Conservation (phyloP, 2,329 filamentous ascomycete genomes). For the Xenoacremonium recifei region DNA sequence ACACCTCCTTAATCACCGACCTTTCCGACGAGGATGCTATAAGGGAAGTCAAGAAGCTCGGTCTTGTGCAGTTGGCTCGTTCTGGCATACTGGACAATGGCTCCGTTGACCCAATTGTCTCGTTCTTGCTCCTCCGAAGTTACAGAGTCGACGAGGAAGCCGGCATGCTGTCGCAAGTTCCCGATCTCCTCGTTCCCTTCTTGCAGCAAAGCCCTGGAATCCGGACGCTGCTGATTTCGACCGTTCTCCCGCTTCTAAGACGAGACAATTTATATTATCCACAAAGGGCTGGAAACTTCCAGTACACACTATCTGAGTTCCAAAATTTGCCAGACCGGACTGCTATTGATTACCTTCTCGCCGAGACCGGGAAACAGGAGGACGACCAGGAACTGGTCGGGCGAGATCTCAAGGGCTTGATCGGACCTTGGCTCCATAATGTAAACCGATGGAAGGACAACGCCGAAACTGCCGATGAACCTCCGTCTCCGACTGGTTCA, state of each 20-base stretch:
- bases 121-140: constrained; percentile 67
- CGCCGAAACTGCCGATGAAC: constrained; percentile 4
- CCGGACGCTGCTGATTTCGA: constrained; percentile 67
- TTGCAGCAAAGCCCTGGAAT: constrained; percentile 59
- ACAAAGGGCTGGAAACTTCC: constrained; percentile 38
- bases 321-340: constrained; percentile 57
- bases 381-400: constrained; percentile 45
- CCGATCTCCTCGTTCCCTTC: constrained; percentile 67
- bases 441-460: constrained; percentile 52
- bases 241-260: constrained; percentile 65
- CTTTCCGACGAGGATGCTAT: constrained; percentile 62
- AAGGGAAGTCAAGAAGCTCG: constrained; percentile 63
- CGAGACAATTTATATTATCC: constrained; percentile 71
- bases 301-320: constrained; percentile 61
- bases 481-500: constrained; percentile 26
- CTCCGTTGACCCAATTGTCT: constrained; percentile 53
- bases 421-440: constrained; percentile 74
- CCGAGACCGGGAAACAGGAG: constrained; percentile 47
- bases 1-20: constrained; percentile 54
- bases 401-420: constrained; percentile 64
- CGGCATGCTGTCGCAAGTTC: constrained; percentile 67
- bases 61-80: constrained; percentile 56
- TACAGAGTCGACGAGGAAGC: constrained; percentile 69
- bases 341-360: constrained; percentile 62
- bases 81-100: constrained; percentile 46